These are phyloP conservation scores for Cantharellus cinnabarinus DNA, from an alignment of 768 basidiomycete species.

Conservation along the genomic window DNA sequence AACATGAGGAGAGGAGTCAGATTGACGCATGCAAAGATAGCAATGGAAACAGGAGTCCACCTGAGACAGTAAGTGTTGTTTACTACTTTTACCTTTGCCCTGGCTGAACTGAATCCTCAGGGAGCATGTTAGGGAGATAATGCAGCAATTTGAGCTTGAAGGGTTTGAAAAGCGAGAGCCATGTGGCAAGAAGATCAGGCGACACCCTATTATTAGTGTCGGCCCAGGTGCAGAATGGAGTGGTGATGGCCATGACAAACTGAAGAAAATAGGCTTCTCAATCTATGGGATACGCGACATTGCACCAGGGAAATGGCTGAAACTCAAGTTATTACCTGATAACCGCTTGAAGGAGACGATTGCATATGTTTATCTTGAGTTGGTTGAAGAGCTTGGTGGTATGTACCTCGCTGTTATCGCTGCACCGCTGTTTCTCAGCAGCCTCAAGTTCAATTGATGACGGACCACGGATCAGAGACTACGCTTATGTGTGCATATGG, in stretches of 20 bases:
- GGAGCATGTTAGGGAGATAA: no score
- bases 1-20: neutral
- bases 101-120: no score
- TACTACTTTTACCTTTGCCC: no score
- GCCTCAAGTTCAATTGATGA: conserved; percentile 18
- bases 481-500: conserved; percentile 16
- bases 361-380: conserved; percentile 17
- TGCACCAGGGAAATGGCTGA: conserved; percentile 17
- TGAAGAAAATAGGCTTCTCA: conserved; percentile 22
- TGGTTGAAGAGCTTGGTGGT: conserved; percentile 17
- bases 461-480: conserved; percentile 22
- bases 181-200: no score
- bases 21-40: neutral
- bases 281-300: conserved; percentile 21
- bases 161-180: no score
- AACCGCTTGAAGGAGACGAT: conserved; percentile 17
- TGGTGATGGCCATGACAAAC: conserved; percentile 23
- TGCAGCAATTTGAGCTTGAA: no score
- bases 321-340: conserved; percentile 21
- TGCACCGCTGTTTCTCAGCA: conserved; percentile 6
- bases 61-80: no score
- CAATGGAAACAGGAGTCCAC: neutral
- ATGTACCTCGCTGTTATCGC: neutral
- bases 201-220: conserved; percentile 13
- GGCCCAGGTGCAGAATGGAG: conserved; percentile 22